A percentile compares a stretch with the other conserved stretches of the same genome.
These are phyloP conservation scores for Cymbidium sinense DNA, from an alignment of 106 monocot genomes.

Conservation along the genomic window DNA sequence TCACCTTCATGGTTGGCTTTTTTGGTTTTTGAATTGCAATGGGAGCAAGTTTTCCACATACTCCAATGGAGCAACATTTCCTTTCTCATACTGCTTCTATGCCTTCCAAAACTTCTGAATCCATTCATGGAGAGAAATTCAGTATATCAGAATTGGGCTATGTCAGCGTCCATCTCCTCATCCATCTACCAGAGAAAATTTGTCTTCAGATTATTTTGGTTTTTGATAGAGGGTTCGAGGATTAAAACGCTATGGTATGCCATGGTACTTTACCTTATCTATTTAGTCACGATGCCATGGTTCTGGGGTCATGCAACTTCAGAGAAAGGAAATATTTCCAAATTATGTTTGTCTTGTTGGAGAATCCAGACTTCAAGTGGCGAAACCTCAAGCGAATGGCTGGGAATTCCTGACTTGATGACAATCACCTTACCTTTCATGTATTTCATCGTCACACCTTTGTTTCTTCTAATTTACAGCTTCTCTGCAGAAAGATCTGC, in stretches of 20 bases:
- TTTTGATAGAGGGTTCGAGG: constrained; percentile 70
- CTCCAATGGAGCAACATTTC: constrained; percentile 58
- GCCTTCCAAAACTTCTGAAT: constrained; percentile 50
- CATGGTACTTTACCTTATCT: constrained; percentile 51
- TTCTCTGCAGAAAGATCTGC: constrained; percentile 49
- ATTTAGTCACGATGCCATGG: constrained; percentile 63
- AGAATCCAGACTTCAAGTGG: constrained; percentile 10
- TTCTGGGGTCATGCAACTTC: constrained; percentile 74
- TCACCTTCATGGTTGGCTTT: constrained; percentile 31
- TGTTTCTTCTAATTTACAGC: constrained; percentile 51
- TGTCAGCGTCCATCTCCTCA: background rate
- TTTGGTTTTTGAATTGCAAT: constrained; percentile 48
- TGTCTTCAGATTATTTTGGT: constrained; percentile 43
- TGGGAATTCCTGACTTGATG: constrained; percentile 56
- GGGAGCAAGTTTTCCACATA: constrained; percentile 48
- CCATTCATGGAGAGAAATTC: constrained; percentile 38
- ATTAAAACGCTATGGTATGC: constrained; percentile 43
- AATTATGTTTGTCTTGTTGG: constrained; percentile 71
- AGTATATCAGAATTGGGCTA: constrained; percentile 21
- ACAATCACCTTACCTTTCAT: constrained; percentile 71
- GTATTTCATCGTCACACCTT: constrained; percentile 61
- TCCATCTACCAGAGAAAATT: constrained; percentile 17
- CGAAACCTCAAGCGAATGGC: constrained; percentile 1
- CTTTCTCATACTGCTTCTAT: constrained; percentile 43
- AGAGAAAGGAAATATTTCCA: constrained; percentile 41